Conservation (phyloP, 2,329 filamentous ascomycete species). For the Calonectria hawksworthii region DNA sequence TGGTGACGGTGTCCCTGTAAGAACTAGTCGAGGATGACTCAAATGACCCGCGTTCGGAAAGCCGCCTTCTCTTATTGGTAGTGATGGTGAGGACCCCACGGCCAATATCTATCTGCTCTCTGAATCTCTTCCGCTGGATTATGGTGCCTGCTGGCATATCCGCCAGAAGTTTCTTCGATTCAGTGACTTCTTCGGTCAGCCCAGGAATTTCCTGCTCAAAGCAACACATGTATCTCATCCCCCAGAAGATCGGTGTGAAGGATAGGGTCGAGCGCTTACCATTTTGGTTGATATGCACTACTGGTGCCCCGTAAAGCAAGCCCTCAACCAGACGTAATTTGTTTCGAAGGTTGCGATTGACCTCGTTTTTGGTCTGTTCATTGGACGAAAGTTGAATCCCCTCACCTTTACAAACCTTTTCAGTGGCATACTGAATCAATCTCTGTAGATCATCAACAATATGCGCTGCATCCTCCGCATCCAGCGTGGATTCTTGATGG, state of each 20-base stretch:
- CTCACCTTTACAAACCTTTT: neutral
- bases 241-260: too few species aligned
- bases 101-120: neutral
- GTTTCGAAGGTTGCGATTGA: neutral
- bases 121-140: neutral
- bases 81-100: too few species aligned
- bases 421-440: slow-evolving; percentile 16
- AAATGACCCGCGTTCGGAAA: too few species aligned
- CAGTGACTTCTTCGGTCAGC: neutral
- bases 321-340: neutral
- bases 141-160: neutral
- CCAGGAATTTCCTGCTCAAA: too few species aligned
- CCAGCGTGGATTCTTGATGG: too few species aligned
- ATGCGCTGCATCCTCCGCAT: too few species aligned
- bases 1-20: too few species aligned
- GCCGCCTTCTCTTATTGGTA: too few species aligned
- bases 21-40: too few species aligned
- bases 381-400: too few species aligned
- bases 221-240: neutral
- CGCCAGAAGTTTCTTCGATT: neutral
- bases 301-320: neutral
- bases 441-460: too few species aligned
- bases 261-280: neutral
- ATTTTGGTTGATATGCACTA: neutral
- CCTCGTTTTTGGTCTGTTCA: too few species aligned